Evolutionary conservation across 1,284 basidiomycete species (phyloP), one percentile per base, ranked within the genome.

Genomic region (Cutaneotrichosporon cutaneum): DNA sequence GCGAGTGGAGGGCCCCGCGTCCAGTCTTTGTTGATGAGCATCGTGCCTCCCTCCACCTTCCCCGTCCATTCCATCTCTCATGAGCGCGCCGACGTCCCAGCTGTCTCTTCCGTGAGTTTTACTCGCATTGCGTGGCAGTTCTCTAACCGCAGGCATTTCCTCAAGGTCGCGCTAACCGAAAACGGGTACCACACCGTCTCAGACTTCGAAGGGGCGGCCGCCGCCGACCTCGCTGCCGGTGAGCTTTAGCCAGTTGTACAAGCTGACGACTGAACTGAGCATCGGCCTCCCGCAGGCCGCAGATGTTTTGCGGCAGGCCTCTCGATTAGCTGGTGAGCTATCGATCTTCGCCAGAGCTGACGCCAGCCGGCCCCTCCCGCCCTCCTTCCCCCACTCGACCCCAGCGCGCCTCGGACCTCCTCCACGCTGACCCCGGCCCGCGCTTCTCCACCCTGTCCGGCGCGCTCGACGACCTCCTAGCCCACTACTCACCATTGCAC

Each of bases 191-290:
- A 55, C 33, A 68, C 57, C 0, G 39, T 72, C 10, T 63, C 30
- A 1, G 76, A 80, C 50, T 54, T 80, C 0, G 30, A 58, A 10
- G 35, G 35, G 16, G 50, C 69, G 1, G 42, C 59, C 5, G 62
- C 68, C 0, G 42, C 53, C 1, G 78, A 78, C 42, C 62, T 80
- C 1, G 67, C 68, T 3, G 32, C 62, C 6, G 77, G 77, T 79
- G n/a, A 30, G 72, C 26, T 4, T 59, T 21, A 18, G 39, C 14
- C 27, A 3, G 13, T 16, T 8, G 2, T 16, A 3, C 14, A 13
- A 13, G 35, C 52, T 56, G n/a, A 60, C 27, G 11, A 2, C 36
- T 75, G 76, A 79, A 57, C 70, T 79, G 2, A 62, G 64, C 18
- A 71, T 78, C 21, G 56, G 63, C 1, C 7, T 59, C 1, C 39